Evolutionary conservation across 2,329 filamentous ascomycete species (phyloP).

Genomic region (Penicillium sp.): DNA sequence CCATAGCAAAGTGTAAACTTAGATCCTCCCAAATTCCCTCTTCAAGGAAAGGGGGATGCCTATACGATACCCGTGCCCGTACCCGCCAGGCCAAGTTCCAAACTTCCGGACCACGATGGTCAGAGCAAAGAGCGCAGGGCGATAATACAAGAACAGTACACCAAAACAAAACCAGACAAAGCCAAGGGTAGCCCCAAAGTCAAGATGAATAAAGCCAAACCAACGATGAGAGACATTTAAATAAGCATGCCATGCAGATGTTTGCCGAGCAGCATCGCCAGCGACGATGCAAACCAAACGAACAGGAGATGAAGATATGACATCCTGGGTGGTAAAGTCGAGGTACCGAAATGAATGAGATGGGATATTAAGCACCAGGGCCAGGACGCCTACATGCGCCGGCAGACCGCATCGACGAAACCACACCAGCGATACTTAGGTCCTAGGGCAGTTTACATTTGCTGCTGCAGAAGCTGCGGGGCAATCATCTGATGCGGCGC

Average conservation of each 20-base stretch:
- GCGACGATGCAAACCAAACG: neutral
- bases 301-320: neutral
- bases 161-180: constrained; percentile 8
- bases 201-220: constrained; percentile 19
- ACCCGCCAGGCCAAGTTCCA: constrained; percentile 21
- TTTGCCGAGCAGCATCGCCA: constrained; percentile 5
- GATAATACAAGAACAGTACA: constrained; percentile 20
- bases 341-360: constrained; percentile 9
- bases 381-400: constrained; percentile 7
- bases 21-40: neutral
- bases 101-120: constrained; percentile 8
- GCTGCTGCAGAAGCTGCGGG: constrained; percentile 46
- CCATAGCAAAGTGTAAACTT: constrained; percentile 7
- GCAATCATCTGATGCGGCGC: constrained; percentile 44
- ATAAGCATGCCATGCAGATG: constrained; percentile 13
- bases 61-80: constrained; percentile 17
- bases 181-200: constrained; percentile 9
- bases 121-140: constrained; percentile 9
- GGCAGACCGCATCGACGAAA: constrained; percentile 3
- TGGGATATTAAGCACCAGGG: constrained; percentile 18
- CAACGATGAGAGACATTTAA: constrained; percentile 4
- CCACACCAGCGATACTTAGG: neutral
- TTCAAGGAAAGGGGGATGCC: constrained; percentile 8
- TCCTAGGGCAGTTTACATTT: constrained; percentile 31
- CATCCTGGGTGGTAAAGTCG: constrained; percentile 1